Evolutionary conservation across 176 grass and related monocot species (phyloP).

Genomic region (Raddia distichophylla): DNA sequence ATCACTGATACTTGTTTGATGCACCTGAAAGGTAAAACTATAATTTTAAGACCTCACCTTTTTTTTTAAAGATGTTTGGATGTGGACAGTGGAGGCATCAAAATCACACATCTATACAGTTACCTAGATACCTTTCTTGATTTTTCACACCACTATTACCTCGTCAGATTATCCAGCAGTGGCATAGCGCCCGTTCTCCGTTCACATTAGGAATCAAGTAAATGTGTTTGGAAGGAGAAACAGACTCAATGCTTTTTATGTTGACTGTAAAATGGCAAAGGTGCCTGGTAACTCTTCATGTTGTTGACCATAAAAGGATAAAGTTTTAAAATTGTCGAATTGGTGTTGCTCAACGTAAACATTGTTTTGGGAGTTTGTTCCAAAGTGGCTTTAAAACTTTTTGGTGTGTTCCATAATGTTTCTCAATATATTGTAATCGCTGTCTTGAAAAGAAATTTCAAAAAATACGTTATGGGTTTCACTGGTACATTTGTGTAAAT

Average conservation of each 20-base stretch:
- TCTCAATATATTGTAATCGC: neutral
- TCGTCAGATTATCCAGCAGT: slow-evolving; percentile 2
- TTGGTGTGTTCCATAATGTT: neutral
- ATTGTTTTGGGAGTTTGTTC: neutral
- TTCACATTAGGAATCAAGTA: neutral
- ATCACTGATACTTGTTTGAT: slow-evolving; percentile 85
- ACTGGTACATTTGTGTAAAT: neutral
- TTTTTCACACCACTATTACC: neutral
- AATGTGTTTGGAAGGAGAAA: slow-evolving; percentile 26
- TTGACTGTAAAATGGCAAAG: neutral
- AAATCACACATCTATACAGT: neutral
- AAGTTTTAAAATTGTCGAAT: neutral
- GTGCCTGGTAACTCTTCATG: neutral
- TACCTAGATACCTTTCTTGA: neutral
- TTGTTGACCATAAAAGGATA: neutral
- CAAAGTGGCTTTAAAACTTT: neutral
- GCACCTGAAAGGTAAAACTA: slow-evolving; percentile 65
- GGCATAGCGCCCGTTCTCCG: too few relatives aligned
- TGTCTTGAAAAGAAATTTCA: neutral
- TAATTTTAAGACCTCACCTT: neutral
- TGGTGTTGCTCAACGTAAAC: neutral
- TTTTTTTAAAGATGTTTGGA: neutral
- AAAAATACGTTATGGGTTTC: neutral
- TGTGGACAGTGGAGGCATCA: neutral
- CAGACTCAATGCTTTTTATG: neutral